Base-by-base conservation (phyloP, 768 basidiomycete species). In the Kwoniella dendrophila region DNA sequence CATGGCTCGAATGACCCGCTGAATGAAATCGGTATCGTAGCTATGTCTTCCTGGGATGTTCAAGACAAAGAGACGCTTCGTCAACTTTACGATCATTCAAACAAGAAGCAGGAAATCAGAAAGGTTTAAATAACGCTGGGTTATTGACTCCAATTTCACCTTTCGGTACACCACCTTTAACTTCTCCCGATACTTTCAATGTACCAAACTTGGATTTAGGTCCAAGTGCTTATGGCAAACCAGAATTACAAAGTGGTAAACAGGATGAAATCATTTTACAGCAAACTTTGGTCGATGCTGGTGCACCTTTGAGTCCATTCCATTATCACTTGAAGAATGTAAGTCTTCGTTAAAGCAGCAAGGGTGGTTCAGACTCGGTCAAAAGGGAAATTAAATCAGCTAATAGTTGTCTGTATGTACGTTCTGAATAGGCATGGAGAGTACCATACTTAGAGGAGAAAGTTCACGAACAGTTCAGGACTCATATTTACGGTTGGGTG, bases 11-110 rank as follows among this genome's bases (percentile, higher is more conserved):
- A 16, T 10, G 20, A 10, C 10, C 20, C 26, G 48, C n/a, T 50
- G 24, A 11, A 24, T 20, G 14, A 49, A 14, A 27, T 22, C 24
- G 4, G 8, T 24, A 8, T 30, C 30, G 1, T 32, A 73, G 72
- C 80, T 90, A 89, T 74, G 85, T 90, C 67, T 89, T 87, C 84
- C 82, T 90, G 30, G 88, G 88, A 34, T 85, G 87, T 51, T 84
- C 87, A 8, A 85, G 87, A 26, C 79, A 82, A 3, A 83, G 85
- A 62, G 86, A 87, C 62, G 84, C 86, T 16, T 82, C 86, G 1
- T 80, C 80, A 2, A 82, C 83, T 48, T 82, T 82, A 50, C 84
- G 86, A 66, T 84, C 85, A 0, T 87, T 88, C 70, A 86, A 87
- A 66, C 49, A 67, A 22, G 69, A 74, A 52, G 69, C 72, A 3